Evolutionary conservation across 2,329 filamentous ascomycete genomes (phyloP).

Genomic region (Penicillium sp.): DNA sequence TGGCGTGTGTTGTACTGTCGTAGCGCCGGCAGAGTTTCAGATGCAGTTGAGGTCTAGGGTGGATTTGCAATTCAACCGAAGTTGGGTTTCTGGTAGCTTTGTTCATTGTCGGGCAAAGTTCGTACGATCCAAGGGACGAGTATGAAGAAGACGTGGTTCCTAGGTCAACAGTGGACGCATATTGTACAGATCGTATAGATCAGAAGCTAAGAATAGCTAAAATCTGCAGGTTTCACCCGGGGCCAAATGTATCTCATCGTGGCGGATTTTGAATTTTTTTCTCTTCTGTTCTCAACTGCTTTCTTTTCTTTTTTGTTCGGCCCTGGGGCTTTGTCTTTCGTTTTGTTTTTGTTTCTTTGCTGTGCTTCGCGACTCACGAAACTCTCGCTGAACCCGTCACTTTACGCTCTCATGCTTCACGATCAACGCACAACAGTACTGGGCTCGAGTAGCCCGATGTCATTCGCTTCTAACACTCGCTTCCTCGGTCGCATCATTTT

Average conservation of each 20-base stretch:
- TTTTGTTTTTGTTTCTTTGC: not conserved
- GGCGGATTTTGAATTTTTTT: slow-evolving; percentile 18
- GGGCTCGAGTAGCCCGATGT: not conserved
- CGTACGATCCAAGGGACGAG: too few species aligned
- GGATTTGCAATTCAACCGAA: too few species aligned
- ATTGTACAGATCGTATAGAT: not conserved
- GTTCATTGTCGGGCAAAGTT: too few species aligned
- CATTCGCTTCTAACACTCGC: slow-evolving; percentile 3
- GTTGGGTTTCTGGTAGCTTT: too few species aligned
- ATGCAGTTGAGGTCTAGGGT: too few species aligned
- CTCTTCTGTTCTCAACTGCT: slow-evolving; percentile 7
- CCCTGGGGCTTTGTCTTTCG: slow-evolving; percentile 1
- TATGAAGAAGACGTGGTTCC: too few species aligned
- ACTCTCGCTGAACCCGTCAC: not conserved
- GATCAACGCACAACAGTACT: not conserved
- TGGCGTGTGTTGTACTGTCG: too few species aligned
- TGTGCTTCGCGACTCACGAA: too few species aligned
- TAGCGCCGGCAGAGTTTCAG: too few species aligned
- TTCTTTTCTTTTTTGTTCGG: not conserved
- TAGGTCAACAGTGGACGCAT: too few species aligned
- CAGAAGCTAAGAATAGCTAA: slow-evolving; percentile 14
- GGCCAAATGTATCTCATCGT: slow-evolving; percentile 2
- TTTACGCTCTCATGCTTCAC: not conserved
- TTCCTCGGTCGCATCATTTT: not conserved
- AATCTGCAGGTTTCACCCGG: slow-evolving; percentile 21